These are phyloP conservation scores for Cladosporium sp. DNA, from an alignment of 2,329 filamentous ascomycete genomes.

Conservation along the genomic window DNA sequence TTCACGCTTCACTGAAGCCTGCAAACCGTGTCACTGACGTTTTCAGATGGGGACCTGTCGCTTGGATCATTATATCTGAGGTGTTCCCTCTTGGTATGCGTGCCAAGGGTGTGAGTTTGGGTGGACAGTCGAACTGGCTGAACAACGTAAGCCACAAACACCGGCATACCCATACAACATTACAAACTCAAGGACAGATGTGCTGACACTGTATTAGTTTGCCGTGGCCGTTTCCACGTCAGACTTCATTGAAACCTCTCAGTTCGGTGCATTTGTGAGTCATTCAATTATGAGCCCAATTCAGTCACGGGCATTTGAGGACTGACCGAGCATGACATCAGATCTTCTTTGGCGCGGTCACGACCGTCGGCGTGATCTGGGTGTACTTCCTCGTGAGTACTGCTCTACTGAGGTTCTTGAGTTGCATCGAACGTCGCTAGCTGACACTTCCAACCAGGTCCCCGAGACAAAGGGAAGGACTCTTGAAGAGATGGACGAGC, in stretches of 20 bases:
- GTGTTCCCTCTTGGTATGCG: constrained; percentile 26
- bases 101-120: constrained; percentile 27
- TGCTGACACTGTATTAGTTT: constrained; percentile 8
- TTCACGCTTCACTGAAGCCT: neutral
- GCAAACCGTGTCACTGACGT: neutral
- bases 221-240: constrained; percentile 19
- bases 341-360: constrained; percentile 23
- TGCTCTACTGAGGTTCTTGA: too few relatives aligned
- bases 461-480: constrained; percentile 27
- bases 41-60: constrained; percentile 56
- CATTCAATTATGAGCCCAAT: neutral
- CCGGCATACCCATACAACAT: too few relatives aligned
- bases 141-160: constrained; percentile 17
- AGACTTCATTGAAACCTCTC: constrained; percentile 16
- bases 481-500: constrained; percentile 27
- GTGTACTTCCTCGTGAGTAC: constrained; percentile 20
- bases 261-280: constrained; percentile 21
- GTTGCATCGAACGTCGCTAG: too few relatives aligned
- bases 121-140: constrained; percentile 21
- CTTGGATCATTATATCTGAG: constrained; percentile 54
- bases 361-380: constrained; percentile 17
- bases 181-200: too few relatives aligned
- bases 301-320: too few relatives aligned
- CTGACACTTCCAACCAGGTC: constrained; percentile 1
- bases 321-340: neutral